Conservation (phyloP, 148 eudicot species). For the Tetragonia tetragonoides region DNA sequence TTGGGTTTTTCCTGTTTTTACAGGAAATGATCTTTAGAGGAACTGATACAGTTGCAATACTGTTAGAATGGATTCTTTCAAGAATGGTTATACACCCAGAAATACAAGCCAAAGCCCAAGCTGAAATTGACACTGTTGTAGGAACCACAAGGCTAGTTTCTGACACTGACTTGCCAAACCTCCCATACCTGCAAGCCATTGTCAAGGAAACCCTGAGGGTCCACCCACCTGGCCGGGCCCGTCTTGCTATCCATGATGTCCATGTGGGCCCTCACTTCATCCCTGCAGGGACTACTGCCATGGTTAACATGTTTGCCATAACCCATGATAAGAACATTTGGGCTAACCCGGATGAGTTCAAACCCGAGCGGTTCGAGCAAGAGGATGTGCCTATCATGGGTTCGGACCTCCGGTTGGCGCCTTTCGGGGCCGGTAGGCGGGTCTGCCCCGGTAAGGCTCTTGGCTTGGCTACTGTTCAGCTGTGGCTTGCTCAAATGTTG, state of each 20-base stretch:
- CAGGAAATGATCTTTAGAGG: slow-evolving; percentile 98
- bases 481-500: slow-evolving; percentile 86
- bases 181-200: slow-evolving; percentile 71
- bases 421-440: slow-evolving; percentile 84
- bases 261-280: slow-evolving; percentile 63
- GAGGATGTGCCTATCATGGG: slow-evolving; percentile 83
- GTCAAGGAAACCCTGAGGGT: slow-evolving; percentile 79
- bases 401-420: slow-evolving; percentile 73
- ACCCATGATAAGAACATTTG: slow-evolving; percentile 73
- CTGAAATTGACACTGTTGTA: slow-evolving; percentile 52
- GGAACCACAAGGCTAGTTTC: slow-evolving; percentile 38
- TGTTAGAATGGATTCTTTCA: slow-evolving; percentile 85
- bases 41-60: slow-evolving; percentile 87
- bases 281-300: slow-evolving; percentile 90
- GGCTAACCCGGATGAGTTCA: slow-evolving; percentile 56
- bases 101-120: slow-evolving; percentile 81
- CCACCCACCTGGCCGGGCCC: slow-evolving; percentile 99
- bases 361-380: slow-evolving; percentile 66
- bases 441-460: slow-evolving; percentile 88
- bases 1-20: background rate
- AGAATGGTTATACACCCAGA: slow-evolving; percentile 91
- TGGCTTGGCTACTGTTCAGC: slow-evolving; percentile 74
- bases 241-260: slow-evolving; percentile 82
- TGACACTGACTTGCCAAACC: slow-evolving; percentile 69
- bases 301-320: slow-evolving; percentile 99